These are phyloP conservation scores for Boletus tylopilopsis DNA, from an alignment of 768 basidiomycete species.

Conservation along the genomic window DNA sequence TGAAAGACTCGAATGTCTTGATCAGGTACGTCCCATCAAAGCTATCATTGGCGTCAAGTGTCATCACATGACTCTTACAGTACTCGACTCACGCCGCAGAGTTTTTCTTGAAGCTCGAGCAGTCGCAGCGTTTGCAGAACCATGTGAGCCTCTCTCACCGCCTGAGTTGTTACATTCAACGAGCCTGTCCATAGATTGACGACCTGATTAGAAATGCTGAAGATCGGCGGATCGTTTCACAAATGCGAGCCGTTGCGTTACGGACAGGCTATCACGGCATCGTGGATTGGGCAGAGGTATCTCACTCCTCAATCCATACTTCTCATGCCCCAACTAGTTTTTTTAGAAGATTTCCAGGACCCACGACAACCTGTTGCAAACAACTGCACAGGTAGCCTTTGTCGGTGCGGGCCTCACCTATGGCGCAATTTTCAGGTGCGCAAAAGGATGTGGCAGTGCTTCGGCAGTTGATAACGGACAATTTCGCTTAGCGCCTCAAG, in stretches of 20 bases:
- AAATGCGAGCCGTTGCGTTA: slow-evolving; percentile 12
- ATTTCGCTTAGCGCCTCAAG: slow-evolving; percentile 10
- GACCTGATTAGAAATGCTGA: neutral
- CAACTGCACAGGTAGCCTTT: slow-evolving; percentile 7
- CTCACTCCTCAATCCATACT: neutral
- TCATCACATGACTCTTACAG: neutral
- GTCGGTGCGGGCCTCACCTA: slow-evolving; percentile 14
- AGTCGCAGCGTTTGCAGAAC: neutral
- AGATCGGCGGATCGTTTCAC: slow-evolving; percentile 1
- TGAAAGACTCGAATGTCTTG: neutral
- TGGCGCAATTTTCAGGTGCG: slow-evolving; percentile 26
- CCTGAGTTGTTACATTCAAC: neutral
- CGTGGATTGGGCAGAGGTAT: slow-evolving; percentile 19
- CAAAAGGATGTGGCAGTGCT: neutral
- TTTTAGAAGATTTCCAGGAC: slow-evolving; percentile 6
- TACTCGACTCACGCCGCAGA: neutral
- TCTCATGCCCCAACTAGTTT: neutral
- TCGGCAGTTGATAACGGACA: neutral
- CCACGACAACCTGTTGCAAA: slow-evolving; percentile 1
- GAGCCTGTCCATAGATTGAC: neutral
- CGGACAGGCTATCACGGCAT: slow-evolving; percentile 16
- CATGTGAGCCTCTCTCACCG: neutral
- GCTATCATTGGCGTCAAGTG: neutral
- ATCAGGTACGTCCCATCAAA: neutral
- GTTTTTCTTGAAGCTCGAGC: neutral